phyloP scores from a whole-genome alignment of 2,329 filamentous ascomycete genomes.

The Purpureocillium takamizusanense region DNA sequence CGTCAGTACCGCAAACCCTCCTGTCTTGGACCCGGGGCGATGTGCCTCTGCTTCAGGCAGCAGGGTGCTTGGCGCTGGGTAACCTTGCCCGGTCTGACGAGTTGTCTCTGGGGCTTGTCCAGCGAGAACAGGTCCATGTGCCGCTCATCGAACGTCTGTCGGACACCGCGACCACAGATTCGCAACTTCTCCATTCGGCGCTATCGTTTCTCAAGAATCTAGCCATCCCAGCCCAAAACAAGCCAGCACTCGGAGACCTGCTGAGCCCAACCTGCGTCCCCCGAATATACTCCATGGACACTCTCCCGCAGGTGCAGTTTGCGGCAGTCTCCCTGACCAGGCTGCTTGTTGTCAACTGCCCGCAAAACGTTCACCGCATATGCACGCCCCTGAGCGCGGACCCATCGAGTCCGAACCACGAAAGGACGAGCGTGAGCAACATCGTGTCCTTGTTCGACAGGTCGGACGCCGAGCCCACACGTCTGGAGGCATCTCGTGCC shows the following conservation, averaged over 20 bases:
- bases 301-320: constrained; percentile 48
- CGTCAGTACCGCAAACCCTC: constrained; percentile 30
- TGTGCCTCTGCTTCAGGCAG: constrained; percentile 39
- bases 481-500: constrained; percentile 49
- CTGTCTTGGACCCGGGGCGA: constrained; percentile 35
- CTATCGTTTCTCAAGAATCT: constrained; percentile 58
- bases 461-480: constrained; percentile 39
- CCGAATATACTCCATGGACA: constrained; percentile 43
- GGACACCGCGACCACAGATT: constrained; percentile 27
- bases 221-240: constrained; percentile 48
- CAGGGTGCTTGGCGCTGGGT: constrained; percentile 51
- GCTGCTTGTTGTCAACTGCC: constrained; percentile 44
- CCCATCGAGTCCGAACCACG: constrained; percentile 10
- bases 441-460: constrained; percentile 28
- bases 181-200: constrained; percentile 46
- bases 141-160: constrained; percentile 37
- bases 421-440: constrained; percentile 23
- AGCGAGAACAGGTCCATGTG: constrained; percentile 27
- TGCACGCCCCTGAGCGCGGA: constrained; percentile 30
- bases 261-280: constrained; percentile 38
- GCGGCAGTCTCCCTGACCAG: constrained; percentile 48
- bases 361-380: constrained; percentile 41
- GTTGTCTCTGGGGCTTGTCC: constrained; percentile 40
- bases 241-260: constrained; percentile 38
- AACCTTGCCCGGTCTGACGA: constrained; percentile 53